phyloP scores from a whole-genome alignment of 192 early-diverging fungal genomes.

The Coemansia erecta region DNA sequence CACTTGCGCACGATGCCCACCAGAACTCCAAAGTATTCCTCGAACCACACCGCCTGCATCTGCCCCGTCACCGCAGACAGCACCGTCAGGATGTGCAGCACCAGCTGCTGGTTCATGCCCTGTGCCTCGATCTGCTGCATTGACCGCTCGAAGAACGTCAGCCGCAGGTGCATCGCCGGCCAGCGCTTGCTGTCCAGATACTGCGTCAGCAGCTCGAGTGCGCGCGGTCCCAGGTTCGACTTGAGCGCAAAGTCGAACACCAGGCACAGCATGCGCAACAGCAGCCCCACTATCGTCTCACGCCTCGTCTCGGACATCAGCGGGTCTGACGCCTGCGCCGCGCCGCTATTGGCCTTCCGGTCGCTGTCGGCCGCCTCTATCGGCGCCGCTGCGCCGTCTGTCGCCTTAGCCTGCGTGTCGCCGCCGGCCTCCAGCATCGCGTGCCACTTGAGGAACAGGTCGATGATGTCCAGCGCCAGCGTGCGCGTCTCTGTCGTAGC shows the following conservation, averaged over 20 bases:
- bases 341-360: neutral
- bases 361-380: neutral
- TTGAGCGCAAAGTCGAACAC: constrained; percentile 52
- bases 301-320: constrained; percentile 39
- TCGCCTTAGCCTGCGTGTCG: constrained; percentile 2
- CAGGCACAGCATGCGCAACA: constrained; percentile 49
- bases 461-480: constrained; percentile 85
- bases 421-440: constrained; percentile 54
- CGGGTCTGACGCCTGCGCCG: constrained; percentile 7
- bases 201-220: constrained; percentile 31
- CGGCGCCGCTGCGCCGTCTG: constrained; percentile 12
- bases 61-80: constrained; percentile 41
- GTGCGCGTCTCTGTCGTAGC: constrained; percentile 81
- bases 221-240: constrained; percentile 39
- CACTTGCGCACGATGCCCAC: constrained; percentile 44
- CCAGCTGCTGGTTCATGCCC: constrained; percentile 51
- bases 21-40: constrained; percentile 45
- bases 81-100: constrained; percentile 45
- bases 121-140: constrained; percentile 50
- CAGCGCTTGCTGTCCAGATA: constrained; percentile 39
- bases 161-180: constrained; percentile 42
- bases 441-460: constrained; percentile 92
- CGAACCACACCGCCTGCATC: constrained; percentile 54
- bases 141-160: constrained; percentile 53
- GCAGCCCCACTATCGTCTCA: constrained; percentile 47